Evolutionary conservation across 352 stramenopile genomes (phyloP), one percentile per base, ranked within the genome.

Genomic region (Globisporangium carolinianum): DNA sequence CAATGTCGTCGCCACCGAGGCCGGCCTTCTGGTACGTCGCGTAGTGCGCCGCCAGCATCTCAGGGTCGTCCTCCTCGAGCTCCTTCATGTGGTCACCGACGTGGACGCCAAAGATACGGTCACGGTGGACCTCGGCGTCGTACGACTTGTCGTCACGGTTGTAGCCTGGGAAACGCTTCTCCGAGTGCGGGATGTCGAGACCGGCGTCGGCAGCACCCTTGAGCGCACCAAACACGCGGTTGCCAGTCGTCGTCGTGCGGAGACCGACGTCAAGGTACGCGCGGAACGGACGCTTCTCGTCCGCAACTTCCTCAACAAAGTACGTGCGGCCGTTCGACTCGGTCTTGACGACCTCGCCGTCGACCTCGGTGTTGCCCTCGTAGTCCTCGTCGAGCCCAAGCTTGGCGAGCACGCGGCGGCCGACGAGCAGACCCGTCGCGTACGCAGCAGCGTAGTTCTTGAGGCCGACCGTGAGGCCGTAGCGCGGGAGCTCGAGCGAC

Each of bases 401-500:
- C 83, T 99, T 98, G 67, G 97, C 80, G 61, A 99, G 88, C 57
- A 99, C 81, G 72, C 97, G 91, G 69, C 97, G 94, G 56, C 94
- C 94, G 18, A 96, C 71, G 46, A 98, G 84, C 32, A 98, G 83
- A 68, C 95, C 95, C 41, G 95, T 99, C 72, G 91, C 97, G 87
- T 99, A 99, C 18, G 95, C 95, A 38, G 97, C 97, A 46, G 96
- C 85, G 85, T 99, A 99, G 91, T 99, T 99, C 91, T 99, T 99
- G 48, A 99, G 87, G 68, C 97, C 97, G 52, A 98, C 84, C 38
- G 86, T 95, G 39, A 98, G 79, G 53, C 97, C 97, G 83, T 99
- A 99, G 55, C 96, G 91, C 47, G 84, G 77, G 24, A 99, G 81
- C 79, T 99, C 97, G n/a, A 79, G 89, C 57, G 97, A 99, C 63